Percentiles rank a stretch among this genome's conserved stretches.
Evolutionary conservation across 1,284 basidiomycete genomes (phyloP).

Genomic region (Apiotrichum mycotoxinovorans): DNA sequence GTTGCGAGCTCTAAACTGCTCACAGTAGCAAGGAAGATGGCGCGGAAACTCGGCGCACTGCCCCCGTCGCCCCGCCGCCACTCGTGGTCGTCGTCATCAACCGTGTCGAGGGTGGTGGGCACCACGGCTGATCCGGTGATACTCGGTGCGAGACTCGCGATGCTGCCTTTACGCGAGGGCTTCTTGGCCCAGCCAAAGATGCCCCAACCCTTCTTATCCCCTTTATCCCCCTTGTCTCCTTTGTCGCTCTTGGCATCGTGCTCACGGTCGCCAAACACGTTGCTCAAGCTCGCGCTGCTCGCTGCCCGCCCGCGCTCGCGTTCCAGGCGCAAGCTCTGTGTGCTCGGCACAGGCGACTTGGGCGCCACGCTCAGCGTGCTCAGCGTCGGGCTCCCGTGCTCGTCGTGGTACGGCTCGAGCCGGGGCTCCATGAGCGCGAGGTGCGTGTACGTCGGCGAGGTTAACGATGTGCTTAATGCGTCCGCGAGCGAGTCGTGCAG

Average conservation of each 20-base stretch:
- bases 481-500: conserved; percentile 18
- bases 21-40: conserved; percentile 47
- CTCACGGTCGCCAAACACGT: not conserved
- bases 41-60: conserved; percentile 40
- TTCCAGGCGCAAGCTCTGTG: not conserved
- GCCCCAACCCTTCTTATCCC: conserved; percentile 4
- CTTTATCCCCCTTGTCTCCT: not conserved
- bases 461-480: conserved; percentile 14
- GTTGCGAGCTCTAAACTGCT: conserved; percentile 8
- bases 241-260: not conserved
- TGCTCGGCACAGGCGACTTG: conserved; percentile 8
- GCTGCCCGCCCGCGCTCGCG: not conserved
- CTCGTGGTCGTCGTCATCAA: conserved; percentile 32
- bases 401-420: not conserved
- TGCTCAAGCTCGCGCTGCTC: not conserved
- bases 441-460: conserved; percentile 9
- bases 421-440: conserved; percentile 1
- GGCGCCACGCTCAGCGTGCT: conserved; percentile 1
- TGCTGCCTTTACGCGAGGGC: conserved; percentile 8
- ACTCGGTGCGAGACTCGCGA: conserved; percentile 10
- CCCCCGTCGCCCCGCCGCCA: conserved; percentile 44
- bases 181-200: conserved; percentile 19
- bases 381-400: not conserved
- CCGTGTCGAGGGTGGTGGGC: conserved; percentile 12
- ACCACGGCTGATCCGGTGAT: not conserved